Evolutionary conservation across 495 filamentous ascomycete genomes (phyloP).

Genomic region (Penicillium paradoxum): DNA sequence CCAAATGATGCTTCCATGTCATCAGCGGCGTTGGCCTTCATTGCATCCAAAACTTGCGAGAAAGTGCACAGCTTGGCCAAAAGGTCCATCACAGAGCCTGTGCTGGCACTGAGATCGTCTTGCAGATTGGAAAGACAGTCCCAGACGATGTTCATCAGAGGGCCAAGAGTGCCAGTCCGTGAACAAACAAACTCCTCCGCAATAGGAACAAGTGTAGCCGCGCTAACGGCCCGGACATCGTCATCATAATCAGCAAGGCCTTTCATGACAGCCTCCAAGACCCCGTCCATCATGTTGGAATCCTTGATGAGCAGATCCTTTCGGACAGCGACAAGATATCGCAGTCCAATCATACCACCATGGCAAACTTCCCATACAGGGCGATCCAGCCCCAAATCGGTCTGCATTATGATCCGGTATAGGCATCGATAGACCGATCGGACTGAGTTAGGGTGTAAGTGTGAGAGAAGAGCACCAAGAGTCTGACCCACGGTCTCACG

Average conservation of each 20-base stretch:
- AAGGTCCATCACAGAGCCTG: constrained; percentile 95
- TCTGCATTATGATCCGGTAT: constrained; percentile 87
- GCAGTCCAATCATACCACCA: constrained; percentile 92
- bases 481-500: constrained; percentile 96
- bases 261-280: constrained; percentile 88
- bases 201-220: constrained; percentile 91
- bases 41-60: constrained; percentile 84
- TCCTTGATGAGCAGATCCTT: constrained; percentile 85
- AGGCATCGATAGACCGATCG: constrained; percentile 74
- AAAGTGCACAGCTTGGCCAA: constrained; percentile 94
- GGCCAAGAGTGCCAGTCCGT: constrained; percentile 67
- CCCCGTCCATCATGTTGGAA: constrained; percentile 80
- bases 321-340: constrained; percentile 90
- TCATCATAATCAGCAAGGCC: constrained; percentile 87
- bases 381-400: constrained; percentile 62
- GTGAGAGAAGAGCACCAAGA: constrained; percentile 78
- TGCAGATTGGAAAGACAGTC: constrained; percentile 91
- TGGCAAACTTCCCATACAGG: constrained; percentile 93
- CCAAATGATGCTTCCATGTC: constrained; percentile 85
- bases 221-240: constrained; percentile 94
- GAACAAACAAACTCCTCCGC: constrained; percentile 87
- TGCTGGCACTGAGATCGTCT: constrained; percentile 95
- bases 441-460: constrained; percentile 70
- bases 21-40: constrained; percentile 81
- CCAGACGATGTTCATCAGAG: constrained; percentile 92